These are phyloP conservation scores for Inga oerstediana DNA, from an alignment of 306 rosid genomes.

Conservation along the genomic window DNA sequence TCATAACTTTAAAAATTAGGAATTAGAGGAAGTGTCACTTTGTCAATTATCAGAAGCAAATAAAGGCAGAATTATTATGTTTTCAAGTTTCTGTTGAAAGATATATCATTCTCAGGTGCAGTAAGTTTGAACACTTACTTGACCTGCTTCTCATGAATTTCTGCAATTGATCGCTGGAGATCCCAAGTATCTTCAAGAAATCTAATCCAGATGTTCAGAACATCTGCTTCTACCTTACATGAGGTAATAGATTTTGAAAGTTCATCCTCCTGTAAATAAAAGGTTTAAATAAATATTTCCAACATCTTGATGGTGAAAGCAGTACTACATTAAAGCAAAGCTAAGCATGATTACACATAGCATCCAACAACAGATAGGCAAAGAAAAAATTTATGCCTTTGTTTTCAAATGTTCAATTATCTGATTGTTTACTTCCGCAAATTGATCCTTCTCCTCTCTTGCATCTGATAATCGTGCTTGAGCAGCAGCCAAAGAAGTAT, in stretches of 20 bases:
- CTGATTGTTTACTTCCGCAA: conserved; percentile 93
- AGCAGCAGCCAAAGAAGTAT: conserved; percentile 83
- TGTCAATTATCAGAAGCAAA: conserved; percentile 17
- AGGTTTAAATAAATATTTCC: conserved; percentile 25
- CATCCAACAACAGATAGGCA: conserved; percentile 14
- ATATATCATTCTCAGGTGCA: conserved; percentile 24
- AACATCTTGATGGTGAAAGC: conserved; percentile 28
- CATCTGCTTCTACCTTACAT: conserved; percentile 73
- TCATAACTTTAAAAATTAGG: conserved; percentile 67
- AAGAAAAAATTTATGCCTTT: conserved; percentile 53
- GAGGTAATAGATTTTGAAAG: conserved; percentile 74
- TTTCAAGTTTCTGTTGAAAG: conserved; percentile 10
- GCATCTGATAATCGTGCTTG: conserved; percentile 81
- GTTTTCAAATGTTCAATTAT: conserved; percentile 79
- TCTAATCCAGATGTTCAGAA: conserved; percentile 80
- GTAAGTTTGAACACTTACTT: conserved; percentile 56
- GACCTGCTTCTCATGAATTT: conserved; percentile 72
- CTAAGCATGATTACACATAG: conserved; percentile 20
- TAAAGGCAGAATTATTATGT: conserved; percentile 17
- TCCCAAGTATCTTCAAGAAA: conserved; percentile 97
- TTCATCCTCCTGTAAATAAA: conserved; percentile 81
- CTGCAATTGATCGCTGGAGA: conserved; percentile 72
- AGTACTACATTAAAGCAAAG: conserved; percentile 7
- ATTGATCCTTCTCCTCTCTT: conserved; percentile 96
- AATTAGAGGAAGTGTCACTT: conserved; percentile 31